A percentile compares a stretch with the other conserved stretches of the same genome.
These are phyloP conservation scores for Coemansia biformis DNA, from an alignment of 192 early-diverging fungal species.

Conservation along the genomic window DNA sequence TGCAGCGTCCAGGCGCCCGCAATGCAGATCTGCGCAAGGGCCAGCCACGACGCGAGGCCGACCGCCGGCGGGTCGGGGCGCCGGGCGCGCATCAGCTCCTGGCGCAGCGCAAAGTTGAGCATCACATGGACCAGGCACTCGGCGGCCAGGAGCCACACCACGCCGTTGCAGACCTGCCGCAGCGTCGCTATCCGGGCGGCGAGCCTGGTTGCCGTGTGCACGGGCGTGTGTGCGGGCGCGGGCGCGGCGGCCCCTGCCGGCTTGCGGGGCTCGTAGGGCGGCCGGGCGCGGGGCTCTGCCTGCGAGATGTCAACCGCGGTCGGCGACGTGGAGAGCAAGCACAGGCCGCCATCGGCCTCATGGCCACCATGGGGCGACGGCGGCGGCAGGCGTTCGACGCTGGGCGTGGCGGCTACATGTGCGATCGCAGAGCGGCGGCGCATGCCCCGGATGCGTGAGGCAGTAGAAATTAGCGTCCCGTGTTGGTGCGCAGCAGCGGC, in stretches of 20 bases:
- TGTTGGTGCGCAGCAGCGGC: too few relatives aligned
- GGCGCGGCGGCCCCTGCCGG: not conserved
- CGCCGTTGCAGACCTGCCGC: slow-evolving; percentile 25
- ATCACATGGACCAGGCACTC: slow-evolving; percentile 41
- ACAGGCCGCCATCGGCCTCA: slow-evolving; percentile 1
- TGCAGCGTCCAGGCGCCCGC: slow-evolving; percentile 30
- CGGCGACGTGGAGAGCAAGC: slow-evolving; percentile 13
- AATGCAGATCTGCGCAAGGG: slow-evolving; percentile 38
- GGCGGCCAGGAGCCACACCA: slow-evolving; percentile 25
- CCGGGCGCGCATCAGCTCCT: slow-evolving; percentile 22
- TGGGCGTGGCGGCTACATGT: slow-evolving; percentile 6
- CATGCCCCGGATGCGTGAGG: too few relatives aligned
- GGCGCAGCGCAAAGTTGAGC: slow-evolving; percentile 40
- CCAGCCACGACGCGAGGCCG: slow-evolving; percentile 21
- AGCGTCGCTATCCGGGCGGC: slow-evolving; percentile 1
- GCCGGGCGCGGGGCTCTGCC: not conserved
- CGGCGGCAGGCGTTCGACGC: slow-evolving; percentile 22
- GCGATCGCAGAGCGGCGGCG: too few relatives aligned
- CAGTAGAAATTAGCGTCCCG: too few relatives aligned
- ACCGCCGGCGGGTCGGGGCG: slow-evolving; percentile 13
- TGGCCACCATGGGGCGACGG: slow-evolving; percentile 1
- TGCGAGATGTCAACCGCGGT: slow-evolving; percentile 7
- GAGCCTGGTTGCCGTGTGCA: not conserved
- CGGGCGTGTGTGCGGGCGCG: too few relatives aligned
- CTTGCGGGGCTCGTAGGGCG: not conserved